These are phyloP conservation scores for Exidia glandulosa DNA, from an alignment of 768 basidiomycete genomes.

Conservation along the genomic window DNA sequence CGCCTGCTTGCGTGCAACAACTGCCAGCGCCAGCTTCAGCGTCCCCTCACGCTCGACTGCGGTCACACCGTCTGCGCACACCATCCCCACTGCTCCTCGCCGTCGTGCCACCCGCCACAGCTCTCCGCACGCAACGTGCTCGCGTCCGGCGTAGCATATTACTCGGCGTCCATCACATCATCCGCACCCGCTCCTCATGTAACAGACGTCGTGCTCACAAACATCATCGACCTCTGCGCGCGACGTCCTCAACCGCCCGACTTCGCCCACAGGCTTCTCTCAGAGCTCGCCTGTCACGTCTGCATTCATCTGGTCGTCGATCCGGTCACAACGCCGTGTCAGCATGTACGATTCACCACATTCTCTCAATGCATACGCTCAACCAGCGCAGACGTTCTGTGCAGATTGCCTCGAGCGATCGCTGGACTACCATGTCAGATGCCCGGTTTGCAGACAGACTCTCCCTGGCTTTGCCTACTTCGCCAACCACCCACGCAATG, in stretches of 20 bases:
- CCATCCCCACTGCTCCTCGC: constrained; percentile 18
- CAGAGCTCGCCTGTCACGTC: constrained; percentile 81
- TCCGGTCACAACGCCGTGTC: constrained; percentile 88
- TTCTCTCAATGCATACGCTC: background rate
- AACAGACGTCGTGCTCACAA: background rate
- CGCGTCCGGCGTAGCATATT: background rate
- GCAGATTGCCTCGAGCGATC: constrained; percentile 79
- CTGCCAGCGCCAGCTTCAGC: constrained; percentile 23
- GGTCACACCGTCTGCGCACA: constrained; percentile 70
- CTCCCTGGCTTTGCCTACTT: constrained; percentile 70
- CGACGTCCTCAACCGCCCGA: background rate
- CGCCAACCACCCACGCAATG: constrained; percentile 70
- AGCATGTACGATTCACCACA: constrained; percentile 55
- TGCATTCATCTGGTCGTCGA: constrained; percentile 77
- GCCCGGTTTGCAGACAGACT: constrained; percentile 76
- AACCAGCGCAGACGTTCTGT: constrained; percentile 66
- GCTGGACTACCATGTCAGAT: constrained; percentile 71
- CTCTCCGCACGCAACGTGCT: no score
- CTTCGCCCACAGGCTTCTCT: constrained; percentile 29
- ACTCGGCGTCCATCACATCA: background rate
- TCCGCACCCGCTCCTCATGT: background rate
- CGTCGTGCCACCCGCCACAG: constrained; percentile 8
- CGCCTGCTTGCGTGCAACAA: constrained; percentile 29
- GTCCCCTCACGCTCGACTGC: constrained; percentile 47
- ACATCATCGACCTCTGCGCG: background rate